Conservation (phyloP, 148 eudicot species). For the Chenopodium album region DNA sequence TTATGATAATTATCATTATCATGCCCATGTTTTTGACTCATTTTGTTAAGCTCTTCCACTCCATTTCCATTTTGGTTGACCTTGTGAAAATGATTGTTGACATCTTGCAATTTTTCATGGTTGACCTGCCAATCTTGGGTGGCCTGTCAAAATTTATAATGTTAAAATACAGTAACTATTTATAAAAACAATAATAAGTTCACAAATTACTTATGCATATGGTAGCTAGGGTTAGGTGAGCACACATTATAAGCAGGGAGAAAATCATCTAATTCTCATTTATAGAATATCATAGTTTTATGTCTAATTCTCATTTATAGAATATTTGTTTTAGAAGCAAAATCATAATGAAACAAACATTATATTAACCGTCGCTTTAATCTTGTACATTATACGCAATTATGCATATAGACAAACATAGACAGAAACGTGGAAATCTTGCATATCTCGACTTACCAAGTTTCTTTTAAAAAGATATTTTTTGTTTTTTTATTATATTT, state of each 20-base stretch:
- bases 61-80: neutral
- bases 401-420: too few relatives aligned
- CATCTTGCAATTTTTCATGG: conserved; percentile 5
- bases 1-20: neutral
- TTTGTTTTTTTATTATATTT: too few relatives aligned
- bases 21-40: neutral
- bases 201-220: too few relatives aligned
- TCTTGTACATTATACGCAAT: neutral
- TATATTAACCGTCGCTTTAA: too few relatives aligned
- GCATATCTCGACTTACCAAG: neutral
- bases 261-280: neutral
- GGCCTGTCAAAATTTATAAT: too few relatives aligned
- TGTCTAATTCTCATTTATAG: neutral
- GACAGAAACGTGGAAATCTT: neutral
- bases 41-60: conserved; percentile 4
- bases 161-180: neutral
- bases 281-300: too few relatives aligned
- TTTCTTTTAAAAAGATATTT: too few relatives aligned
- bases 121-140: conserved; percentile 14
- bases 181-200: too few relatives aligned
- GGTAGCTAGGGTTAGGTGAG: neutral
- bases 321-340: neutral
- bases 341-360: neutral
- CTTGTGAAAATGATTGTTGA: neutral
- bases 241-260: too few relatives aligned